These are phyloP conservation scores for Trichoderma guizhouense DNA, from an alignment of 2,329 filamentous ascomycete species.

Conservation along the genomic window DNA sequence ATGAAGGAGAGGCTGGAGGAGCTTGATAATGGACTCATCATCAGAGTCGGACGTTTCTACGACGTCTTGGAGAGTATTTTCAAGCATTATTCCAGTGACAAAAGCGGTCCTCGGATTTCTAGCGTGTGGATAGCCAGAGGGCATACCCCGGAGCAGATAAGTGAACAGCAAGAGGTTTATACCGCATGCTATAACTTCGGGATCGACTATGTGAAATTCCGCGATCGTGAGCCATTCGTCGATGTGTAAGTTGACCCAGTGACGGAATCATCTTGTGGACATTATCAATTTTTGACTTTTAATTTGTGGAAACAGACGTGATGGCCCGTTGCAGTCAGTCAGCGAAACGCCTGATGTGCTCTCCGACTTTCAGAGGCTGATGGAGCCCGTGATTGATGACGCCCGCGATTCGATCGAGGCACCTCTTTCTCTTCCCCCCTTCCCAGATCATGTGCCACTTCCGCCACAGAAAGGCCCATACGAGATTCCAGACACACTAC, in stretches of 20 bases:
- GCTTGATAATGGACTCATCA: constrained; percentile 56
- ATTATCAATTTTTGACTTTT: not conserved
- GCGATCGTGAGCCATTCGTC: constrained; percentile 74
- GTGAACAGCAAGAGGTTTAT: constrained; percentile 58
- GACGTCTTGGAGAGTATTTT: constrained; percentile 61
- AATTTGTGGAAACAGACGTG: constrained; percentile 48
- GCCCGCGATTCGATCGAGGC: not conserved
- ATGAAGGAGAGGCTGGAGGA: constrained; percentile 60
- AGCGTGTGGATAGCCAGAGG: constrained; percentile 74
- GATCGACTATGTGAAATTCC: constrained; percentile 62
- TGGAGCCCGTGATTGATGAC: constrained; percentile 58
- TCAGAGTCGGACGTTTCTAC: constrained; percentile 60
- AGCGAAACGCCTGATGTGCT: constrained; percentile 70
- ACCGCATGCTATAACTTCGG: constrained; percentile 49
- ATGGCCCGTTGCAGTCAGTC: constrained; percentile 55
- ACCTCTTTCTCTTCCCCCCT: constrained; percentile 51
- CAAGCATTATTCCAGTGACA: constrained; percentile 40
- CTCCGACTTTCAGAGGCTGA: constrained; percentile 68
- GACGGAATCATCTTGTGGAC: not conserved
- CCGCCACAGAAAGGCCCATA: constrained; percentile 62
- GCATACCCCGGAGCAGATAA: constrained; percentile 64
- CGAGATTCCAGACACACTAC: constrained; percentile 53
- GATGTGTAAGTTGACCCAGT: constrained; percentile 62
- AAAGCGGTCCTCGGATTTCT: constrained; percentile 44
- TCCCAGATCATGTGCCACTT: constrained; percentile 49